A percentile compares a stretch with the other conserved stretches of the same genome.
phyloP scores from a whole-genome alignment of 2,329 filamentous ascomycete genomes.

The Proliferodiscus dingleyae region DNA sequence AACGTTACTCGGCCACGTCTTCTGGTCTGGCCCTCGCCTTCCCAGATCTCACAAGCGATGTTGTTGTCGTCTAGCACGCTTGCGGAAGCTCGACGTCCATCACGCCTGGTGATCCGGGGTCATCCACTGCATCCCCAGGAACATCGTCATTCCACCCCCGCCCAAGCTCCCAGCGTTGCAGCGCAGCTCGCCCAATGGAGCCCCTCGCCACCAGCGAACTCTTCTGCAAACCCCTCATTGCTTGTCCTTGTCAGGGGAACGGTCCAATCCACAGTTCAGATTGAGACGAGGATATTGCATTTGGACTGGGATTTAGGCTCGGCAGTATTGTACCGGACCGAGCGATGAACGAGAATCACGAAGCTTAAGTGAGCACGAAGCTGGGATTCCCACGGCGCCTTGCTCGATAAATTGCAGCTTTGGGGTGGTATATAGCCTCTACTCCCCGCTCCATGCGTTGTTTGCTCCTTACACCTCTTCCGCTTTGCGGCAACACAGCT shows the following conservation, averaged over 20 bases:
- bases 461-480: not conserved
- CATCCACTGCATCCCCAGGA: not conserved
- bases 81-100: conserved; percentile 9
- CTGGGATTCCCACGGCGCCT: conserved; percentile 4
- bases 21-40: no score
- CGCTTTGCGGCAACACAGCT: not conserved
- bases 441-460: not conserved
- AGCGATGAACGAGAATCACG: not conserved
- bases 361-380: conserved; percentile 8
- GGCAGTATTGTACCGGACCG: not conserved
- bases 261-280: conserved; percentile 13
- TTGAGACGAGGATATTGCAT: conserved; percentile 1
- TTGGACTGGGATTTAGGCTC: not conserved
- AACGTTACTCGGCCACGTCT: no score
- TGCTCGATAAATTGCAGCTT: not conserved
- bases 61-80: conserved; percentile 8
- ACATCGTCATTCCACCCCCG: conserved; percentile 7
- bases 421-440: not conserved
- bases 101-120: conserved; percentile 8
- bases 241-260: conserved; percentile 13
- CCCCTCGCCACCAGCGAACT: not conserved
- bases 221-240: conserved; percentile 5
- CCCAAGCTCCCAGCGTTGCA: no score
- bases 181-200: conserved; percentile 7
- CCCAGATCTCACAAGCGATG: no score